Evolutionary conservation across 2,329 filamentous ascomycete species (phyloP), one percentile per base, ranked within the genome.

Genomic region (Delphinella strobiligena): DNA sequence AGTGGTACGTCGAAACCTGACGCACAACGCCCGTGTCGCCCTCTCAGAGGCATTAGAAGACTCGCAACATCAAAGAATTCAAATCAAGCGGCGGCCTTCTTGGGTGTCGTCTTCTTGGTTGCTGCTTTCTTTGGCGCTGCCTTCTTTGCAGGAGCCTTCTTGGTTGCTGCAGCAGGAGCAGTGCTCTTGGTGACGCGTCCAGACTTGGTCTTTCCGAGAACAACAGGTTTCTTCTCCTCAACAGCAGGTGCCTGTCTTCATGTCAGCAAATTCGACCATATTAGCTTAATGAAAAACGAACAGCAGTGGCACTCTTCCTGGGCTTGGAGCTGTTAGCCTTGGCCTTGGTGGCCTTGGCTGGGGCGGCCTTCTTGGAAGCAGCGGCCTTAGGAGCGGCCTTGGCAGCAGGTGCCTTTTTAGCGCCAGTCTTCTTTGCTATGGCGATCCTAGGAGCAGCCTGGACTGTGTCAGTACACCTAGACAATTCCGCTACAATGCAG

Each of bases 181-280:
- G 69, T 66, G 17, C 71, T 68, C 76, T 91, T 93, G 53, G 80
- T 76, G 53, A 93, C 81, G 51, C 86, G 81, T 36, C 86, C 85
- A 39, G 83, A 80, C 75, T 91, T 91, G 61, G 85, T 88, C 75
- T 84, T 88, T 60, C 73, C 75, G 38, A 87, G 65, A 36, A 80
- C 71, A 54, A 78, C 77, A 16, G 65, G 55, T 47, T 77, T 70
- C 64, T 81, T 78, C 50, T 85, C 78, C 42, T 78, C 72, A 36
- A 81, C 68, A 48, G 79, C 79, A 42, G 78, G 74, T 12, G 75
- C 77, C 72, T 78, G 49, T 7, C 30, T 8, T 29, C 18, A 16
- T 17, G 19, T 41, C 12, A 41, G 30, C n/a, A 36, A 2, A 1
- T 8, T n/a, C 14, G n/a, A 5, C 12, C 12, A 16, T 5, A 36